Base-by-base conservation (phyloP, 2,329 filamentous ascomycete genomes). In the Pseudocercospora musae region DNA sequence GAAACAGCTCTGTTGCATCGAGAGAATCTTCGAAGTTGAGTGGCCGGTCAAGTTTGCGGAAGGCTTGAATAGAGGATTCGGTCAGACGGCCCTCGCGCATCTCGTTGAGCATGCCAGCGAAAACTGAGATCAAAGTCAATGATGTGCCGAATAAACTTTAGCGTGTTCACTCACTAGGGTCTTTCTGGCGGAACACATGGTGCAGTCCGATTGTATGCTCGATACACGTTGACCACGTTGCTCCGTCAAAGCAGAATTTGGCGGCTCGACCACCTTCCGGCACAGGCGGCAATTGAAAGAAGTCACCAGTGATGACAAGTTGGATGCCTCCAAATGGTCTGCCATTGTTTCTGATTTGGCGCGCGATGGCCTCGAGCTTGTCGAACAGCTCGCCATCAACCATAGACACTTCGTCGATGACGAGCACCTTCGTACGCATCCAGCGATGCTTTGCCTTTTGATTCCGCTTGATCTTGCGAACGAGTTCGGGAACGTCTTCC, bases 361-460 rank as follows among this genome's bases (percentile, higher is more conserved):
- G 86, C 13, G 93, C 94, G 68, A 99, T 90, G 64, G 90, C 86
- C 65, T 96, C 92, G 18, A 99, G 84, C 76, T 99, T 99, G 79
- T 99, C 95, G 69, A 98, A 99, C 0, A 99, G 82, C 33, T 97
- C 93, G 0, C 92, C 95, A 71, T 99, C 95, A 4, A 99, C 93
- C 96, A 99, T 99, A 11, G 95, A 98, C 3, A 99, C 88, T 75
- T 99, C 95, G 76, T 99, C 95, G 70, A 99, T 86, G 68, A 99
- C 84, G 23, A 99, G 84, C 11, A 92, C 87, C 72, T 93, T 96
- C 0, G 92, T 96, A 60, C 87, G 86, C 67, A 96, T 79, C 96
- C 96, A 99, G 44, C 94, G 86, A 66, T 87, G 89, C 74, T 90
- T 94, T 21, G 92, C 92, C 74, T 97, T 98, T 18, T 85, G 83